A percentile compares a stretch with the other conserved stretches of the same genome.
Evolutionary conservation across 2,329 filamentous ascomycete species (phyloP).

Genomic region (Penicillium palitans): DNA sequence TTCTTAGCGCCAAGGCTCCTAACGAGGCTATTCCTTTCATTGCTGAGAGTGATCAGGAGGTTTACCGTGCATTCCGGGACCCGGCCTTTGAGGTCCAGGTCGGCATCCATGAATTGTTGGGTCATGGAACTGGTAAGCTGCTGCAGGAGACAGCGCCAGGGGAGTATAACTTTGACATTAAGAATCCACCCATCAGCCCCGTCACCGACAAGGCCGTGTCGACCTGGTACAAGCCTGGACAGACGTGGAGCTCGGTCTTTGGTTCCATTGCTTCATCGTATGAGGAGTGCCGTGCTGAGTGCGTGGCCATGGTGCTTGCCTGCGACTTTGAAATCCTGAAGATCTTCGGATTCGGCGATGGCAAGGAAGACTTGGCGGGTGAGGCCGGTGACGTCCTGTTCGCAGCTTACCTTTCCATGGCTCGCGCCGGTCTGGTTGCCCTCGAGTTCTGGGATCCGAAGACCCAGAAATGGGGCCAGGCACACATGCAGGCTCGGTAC

Average conservation of each 20-base stretch:
- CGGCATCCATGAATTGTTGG: slow-evolving; percentile 83
- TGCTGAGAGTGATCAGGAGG: slow-evolving; percentile 68
- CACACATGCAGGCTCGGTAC: slow-evolving; percentile 88
- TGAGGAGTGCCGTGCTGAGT: slow-evolving; percentile 92
- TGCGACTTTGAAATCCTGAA: slow-evolving; percentile 86
- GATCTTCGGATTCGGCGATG: slow-evolving; percentile 89
- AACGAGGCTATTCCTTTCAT: slow-evolving; percentile 94
- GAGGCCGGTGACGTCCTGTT: slow-evolving; percentile 87
- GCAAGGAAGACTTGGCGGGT: slow-evolving; percentile 67
- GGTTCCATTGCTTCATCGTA: slow-evolving; percentile 83
- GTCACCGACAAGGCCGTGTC: slow-evolving; percentile 73
- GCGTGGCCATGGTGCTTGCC: slow-evolving; percentile 85
- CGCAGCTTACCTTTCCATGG: slow-evolving; percentile 88
- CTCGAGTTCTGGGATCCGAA: slow-evolving; percentile 96
- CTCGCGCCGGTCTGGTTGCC: slow-evolving; percentile 81
- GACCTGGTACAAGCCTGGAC: slow-evolving; percentile 90
- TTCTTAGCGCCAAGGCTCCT: slow-evolving; percentile 84
- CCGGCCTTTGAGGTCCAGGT: slow-evolving; percentile 93
- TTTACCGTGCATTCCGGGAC: slow-evolving; percentile 83
- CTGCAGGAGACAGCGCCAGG: slow-evolving; percentile 84
- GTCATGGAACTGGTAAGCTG: slow-evolving; percentile 91
- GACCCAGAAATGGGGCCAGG: slow-evolving; percentile 86
- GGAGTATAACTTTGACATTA: slow-evolving; percentile 81
- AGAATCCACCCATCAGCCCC: slow-evolving; percentile 78
- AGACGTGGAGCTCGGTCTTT: slow-evolving; percentile 94